These are phyloP conservation scores for Darksidea phi DNA, from an alignment of 495 filamentous ascomycete genomes.

Conservation along the genomic window DNA sequence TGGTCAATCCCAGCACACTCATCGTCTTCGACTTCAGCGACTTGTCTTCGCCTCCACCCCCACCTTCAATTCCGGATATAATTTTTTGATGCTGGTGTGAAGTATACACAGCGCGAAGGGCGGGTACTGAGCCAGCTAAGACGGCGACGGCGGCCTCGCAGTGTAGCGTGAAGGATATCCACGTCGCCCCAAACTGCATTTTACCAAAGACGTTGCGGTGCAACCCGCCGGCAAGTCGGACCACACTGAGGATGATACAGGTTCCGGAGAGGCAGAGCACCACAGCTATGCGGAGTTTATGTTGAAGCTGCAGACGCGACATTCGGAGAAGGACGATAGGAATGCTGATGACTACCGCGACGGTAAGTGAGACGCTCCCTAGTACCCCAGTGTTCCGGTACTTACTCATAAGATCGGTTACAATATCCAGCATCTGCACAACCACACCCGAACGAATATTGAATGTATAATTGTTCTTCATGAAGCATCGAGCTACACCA, in stretches of 20 bases:
- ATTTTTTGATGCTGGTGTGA: background rate
- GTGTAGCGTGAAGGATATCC: constrained; percentile 14
- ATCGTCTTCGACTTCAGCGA: background rate
- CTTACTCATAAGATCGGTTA: constrained; percentile 18
- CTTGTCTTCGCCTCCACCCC: too few relatives aligned
- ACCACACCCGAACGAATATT: background rate
- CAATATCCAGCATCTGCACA: constrained; percentile 3
- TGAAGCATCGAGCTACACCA: background rate
- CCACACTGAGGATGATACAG: constrained; percentile 11
- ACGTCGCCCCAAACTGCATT: background rate
- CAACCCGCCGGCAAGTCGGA: background rate
- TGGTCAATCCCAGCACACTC: background rate
- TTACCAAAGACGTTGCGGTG: background rate
- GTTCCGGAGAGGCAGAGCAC: constrained; percentile 10
- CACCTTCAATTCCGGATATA: too few relatives aligned
- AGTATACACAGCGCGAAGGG: constrained; percentile 3
- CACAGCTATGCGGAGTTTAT: constrained; percentile 9
- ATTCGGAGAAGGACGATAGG: constrained; percentile 10
- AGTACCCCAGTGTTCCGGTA: background rate
- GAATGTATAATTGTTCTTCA: background rate
- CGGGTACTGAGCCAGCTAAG: constrained; percentile 7
- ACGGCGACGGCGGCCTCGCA: constrained; percentile 13
- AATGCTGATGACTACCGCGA: constrained; percentile 6
- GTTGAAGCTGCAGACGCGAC: background rate
- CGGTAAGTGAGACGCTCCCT: background rate